Base-by-base conservation (phyloP, 1,139 yeast species). In the Taphrina betulina region DNA sequence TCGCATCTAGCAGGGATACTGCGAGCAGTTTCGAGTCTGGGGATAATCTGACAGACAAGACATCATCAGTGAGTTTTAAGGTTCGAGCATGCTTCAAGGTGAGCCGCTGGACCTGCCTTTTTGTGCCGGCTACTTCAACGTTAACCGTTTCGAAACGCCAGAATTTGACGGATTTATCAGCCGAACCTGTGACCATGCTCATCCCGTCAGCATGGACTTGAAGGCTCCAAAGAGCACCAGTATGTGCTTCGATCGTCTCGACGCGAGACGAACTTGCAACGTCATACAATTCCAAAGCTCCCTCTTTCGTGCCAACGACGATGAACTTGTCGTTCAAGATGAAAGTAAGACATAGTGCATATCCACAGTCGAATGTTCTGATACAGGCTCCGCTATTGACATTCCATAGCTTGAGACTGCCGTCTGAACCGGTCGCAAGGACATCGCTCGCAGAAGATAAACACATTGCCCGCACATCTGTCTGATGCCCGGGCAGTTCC, bases 371-470 rank as follows among this genome's bases (percentile, higher is more conserved):
- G 66, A 92, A 85, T 0, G 95, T 85, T 65, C 98, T 78, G 57
- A 92, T 77, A 62, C 95, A 94, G 60, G 81, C 79, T 29, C 75
- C 75, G 1, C 94, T 82, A 60, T 77, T 76, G 42, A 85, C 69
- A 66, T 92, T 94, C 96, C 96, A 90, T 29, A 94, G 76, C 67
- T 92, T 94, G 60, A 92, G 72, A 63, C 80, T 79, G 8, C 97
- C 96, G 65, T 89, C 88, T 1, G 96, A 85, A 0, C 95, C 96
- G 3, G 96, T 84, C 1, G 92, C 95, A 44, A 90, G 72, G 62
- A 92, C 72, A 66, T 81, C 82, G 66, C 83, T 81, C 70, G 90
- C 96, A 43, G 82, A 79, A 51, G 95, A 84, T 36, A 94, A 75
- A 62, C 89, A 90, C 68, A 87, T 73, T 3, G 95, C 78, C 65